Conservation (phyloP, 352 stramenopile genomes). For the Pythium apleroticum region DNA sequence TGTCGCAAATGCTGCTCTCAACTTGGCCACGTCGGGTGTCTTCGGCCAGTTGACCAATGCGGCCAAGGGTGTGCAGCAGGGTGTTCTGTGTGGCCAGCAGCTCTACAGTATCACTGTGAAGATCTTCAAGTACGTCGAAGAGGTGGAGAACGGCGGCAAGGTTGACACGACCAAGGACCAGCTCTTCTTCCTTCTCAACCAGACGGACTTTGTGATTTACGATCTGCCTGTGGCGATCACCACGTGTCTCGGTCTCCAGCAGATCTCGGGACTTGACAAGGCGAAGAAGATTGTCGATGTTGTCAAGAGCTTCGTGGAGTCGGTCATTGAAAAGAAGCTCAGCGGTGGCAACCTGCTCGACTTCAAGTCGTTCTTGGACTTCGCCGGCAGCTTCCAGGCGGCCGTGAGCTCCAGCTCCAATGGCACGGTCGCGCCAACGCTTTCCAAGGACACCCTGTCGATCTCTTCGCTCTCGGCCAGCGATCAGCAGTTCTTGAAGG, state of each 20-base stretch:
- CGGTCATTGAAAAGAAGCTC: constrained; percentile 35
- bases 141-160: constrained; percentile 17
- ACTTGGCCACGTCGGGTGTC: constrained; percentile 36
- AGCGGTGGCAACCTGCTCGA: constrained; percentile 28
- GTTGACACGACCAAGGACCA: constrained; percentile 51
- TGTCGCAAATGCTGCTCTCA: constrained; percentile 40
- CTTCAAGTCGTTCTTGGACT: constrained; percentile 13
- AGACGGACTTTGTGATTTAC: constrained; percentile 54
- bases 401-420: background rate
- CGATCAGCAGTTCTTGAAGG: constrained; percentile 35
- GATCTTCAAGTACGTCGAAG: constrained; percentile 22
- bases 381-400: background rate
- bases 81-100: constrained; percentile 28
- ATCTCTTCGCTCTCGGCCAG: constrained; percentile 29
- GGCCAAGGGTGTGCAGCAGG: constrained; percentile 19
- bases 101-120: constrained; percentile 21
- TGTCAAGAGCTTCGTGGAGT: constrained; percentile 21
- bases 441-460: background rate
- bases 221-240: constrained; percentile 53
- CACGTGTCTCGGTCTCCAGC: constrained; percentile 39
- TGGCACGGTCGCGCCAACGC: constrained; percentile 2
- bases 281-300: constrained; percentile 37
- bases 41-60: constrained; percentile 36
- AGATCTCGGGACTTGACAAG: constrained; percentile 33
- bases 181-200: constrained; percentile 48